Conservation (phyloP, 768 basidiomycete species). For the Amanita fuliginea region DNA sequence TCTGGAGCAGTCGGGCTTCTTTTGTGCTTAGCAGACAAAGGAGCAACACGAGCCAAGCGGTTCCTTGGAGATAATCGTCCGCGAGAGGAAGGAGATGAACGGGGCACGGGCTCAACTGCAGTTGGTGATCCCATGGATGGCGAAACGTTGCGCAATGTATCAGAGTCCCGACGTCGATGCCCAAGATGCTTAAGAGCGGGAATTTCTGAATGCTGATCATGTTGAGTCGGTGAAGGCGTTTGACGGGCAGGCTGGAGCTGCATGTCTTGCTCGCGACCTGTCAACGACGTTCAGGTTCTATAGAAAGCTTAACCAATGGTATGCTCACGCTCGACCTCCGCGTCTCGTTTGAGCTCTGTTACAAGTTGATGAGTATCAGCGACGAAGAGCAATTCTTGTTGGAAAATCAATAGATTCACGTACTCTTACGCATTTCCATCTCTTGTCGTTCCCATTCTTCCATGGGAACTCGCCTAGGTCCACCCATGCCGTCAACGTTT, state of each 20-base stretch:
- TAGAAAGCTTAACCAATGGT: conserved; percentile 6
- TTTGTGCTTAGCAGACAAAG: conserved; percentile 36
- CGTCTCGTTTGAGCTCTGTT: conserved; percentile 26
- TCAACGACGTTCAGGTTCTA: conserved; percentile 7
- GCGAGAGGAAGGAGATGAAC: conserved; percentile 13
- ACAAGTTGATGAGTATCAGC: background rate
- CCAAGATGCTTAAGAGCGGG: conserved; percentile 16
- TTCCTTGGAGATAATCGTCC: conserved; percentile 14
- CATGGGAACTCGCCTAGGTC: conserved; percentile 24
- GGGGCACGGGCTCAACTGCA: conserved; percentile 27
- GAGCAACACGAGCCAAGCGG: conserved; percentile 15
- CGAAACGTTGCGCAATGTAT: conserved; percentile 48
- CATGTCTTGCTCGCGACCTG: conserved; percentile 15
- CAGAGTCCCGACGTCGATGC: conserved; percentile 67
- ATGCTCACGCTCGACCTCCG: conserved; percentile 27
- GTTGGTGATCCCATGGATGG: conserved; percentile 41
- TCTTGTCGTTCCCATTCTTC: conserved; percentile 30
- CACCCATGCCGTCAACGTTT: conserved; percentile 18
- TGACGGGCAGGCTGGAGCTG: conserved; percentile 27
- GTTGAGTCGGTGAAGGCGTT: conserved; percentile 38
- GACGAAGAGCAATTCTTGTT: no score
- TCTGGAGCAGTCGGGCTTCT: conserved; percentile 68
- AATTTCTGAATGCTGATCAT: conserved; percentile 8
- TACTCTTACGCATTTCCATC: conserved; percentile 35
- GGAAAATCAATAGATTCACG: conserved; percentile 10